Percentiles rank a stretch among this genome's conserved stretches.
Evolutionary conservation across 192 early-diverging fungal genomes (phyloP).

Genomic region (Podila clonocystis): DNA sequence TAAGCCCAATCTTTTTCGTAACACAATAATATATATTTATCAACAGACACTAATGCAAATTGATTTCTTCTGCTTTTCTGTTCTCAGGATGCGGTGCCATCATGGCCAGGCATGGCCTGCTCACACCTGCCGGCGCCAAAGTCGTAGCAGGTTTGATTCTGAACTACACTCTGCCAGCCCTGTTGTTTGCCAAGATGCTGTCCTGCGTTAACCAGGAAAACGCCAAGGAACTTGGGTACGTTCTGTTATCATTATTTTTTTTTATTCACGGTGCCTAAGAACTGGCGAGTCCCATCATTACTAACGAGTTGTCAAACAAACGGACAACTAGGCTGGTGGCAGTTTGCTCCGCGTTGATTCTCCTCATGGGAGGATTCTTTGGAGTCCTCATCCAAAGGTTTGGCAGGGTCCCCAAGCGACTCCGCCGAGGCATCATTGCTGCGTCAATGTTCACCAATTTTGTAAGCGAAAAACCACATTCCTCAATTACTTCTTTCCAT

Average conservation of each 20-base stretch:
- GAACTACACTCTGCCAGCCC: slow-evolving; percentile 42
- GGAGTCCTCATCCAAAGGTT: slow-evolving; percentile 34
- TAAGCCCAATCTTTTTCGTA: not conserved
- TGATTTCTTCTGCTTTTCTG: not conserved
- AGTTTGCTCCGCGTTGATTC: slow-evolving; percentile 8
- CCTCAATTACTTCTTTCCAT: not conserved
- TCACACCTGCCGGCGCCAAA: slow-evolving; percentile 39
- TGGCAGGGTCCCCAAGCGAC: slow-evolving; percentile 27
- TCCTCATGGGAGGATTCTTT: slow-evolving; percentile 18
- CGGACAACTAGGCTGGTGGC: slow-evolving; percentile 20
- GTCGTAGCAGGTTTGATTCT: slow-evolving; percentile 39
- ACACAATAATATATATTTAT: too few relatives aligned
- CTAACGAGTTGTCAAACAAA: too few relatives aligned
- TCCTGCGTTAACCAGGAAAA: slow-evolving; percentile 27
- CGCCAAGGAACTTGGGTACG: slow-evolving; percentile 24
- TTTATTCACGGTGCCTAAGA: not conserved
- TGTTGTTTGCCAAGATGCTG: slow-evolving; percentile 47
- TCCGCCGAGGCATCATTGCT: slow-evolving; percentile 37
- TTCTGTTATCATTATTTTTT: not conserved
- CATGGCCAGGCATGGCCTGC: slow-evolving; percentile 46
- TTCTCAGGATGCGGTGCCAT: slow-evolving; percentile 44
- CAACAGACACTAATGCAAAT: too few relatives aligned
- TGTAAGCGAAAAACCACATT: slow-evolving; percentile 11
- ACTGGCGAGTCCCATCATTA: not conserved
- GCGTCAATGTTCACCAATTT: slow-evolving; percentile 49